Evolutionary conservation across 768 basidiomycete genomes (phyloP), one percentile per base, ranked within the genome.

Genomic region (Hygrocybe punicea): DNA sequence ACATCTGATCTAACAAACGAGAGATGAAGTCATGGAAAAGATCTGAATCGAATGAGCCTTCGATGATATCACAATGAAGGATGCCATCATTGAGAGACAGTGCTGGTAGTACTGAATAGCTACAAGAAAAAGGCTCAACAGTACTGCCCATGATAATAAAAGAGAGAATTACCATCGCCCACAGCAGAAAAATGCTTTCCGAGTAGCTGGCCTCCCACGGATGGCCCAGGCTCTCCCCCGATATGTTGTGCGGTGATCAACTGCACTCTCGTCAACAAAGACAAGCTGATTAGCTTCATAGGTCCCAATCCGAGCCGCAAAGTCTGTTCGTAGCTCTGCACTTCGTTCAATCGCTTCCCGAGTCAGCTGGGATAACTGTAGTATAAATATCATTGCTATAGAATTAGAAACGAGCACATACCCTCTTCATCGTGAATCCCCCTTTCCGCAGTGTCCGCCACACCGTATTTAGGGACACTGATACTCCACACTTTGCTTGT

Each of bases 221-320:
- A 4, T 29, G 29, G 29, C 29, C 29, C 29, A n/a, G 29, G 1
- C 71, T 10, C 39, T 54, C 13, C 50, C 48, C 2, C 67, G 50
- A 13, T 58, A 59, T 2, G 62, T 55, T 8, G 65, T 70, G 6
- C 57, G 58, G 2, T 66, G n/a, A n/a, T n/a, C n/a, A n/a, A n/a
- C n/a, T n/a, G n/a, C 60, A 53, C 73, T 67, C 55, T 64, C 70
- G 6, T n/a, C n/a, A n/a, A n/a, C n/a, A n/a, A n/a, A 66, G 63
- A 74, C 66, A 7, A 68, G 65, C 44, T 67, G 63, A 17, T 67
- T 59, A 16, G 63, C 48, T 2, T 55, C 58, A 51, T 62, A 67
- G n/a, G 58, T 39, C 14, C 47, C 29, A 36, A 55, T 55, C 25
- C 42, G 3, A 9, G 21, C 34, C 17, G 25, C 24, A 23, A 51